Evolutionary conservation across 2,329 filamentous ascomycete genomes (phyloP).

Genomic region (Penicillium crustosum): DNA sequence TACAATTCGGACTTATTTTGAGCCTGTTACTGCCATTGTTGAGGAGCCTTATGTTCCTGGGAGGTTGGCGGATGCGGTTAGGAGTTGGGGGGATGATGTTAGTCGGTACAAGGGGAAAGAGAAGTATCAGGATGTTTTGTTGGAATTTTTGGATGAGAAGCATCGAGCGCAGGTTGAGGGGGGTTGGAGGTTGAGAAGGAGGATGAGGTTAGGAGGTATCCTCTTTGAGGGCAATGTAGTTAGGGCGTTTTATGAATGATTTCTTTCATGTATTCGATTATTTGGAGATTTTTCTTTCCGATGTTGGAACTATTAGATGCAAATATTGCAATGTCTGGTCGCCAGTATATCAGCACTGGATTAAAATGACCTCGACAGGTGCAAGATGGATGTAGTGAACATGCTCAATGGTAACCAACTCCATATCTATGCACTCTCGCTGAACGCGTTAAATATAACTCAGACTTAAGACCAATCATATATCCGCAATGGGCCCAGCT

Average conservation of each 20-base stretch:
- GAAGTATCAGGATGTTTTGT: conserved; percentile 68
- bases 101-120: conserved; percentile 75
- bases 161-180: conserved; percentile 70
- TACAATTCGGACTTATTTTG: conserved; percentile 78
- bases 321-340: neutral
- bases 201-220: conserved; percentile 62
- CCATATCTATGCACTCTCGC: neutral
- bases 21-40: conserved; percentile 66
- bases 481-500: conserved; percentile 11
- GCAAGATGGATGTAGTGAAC: neutral
- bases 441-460: neutral
- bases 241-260: neutral
- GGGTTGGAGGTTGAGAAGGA: conserved; percentile 65
- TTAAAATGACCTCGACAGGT: neutral
- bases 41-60: conserved; percentile 76
- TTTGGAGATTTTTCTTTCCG: neutral
- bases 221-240: conserved; percentile 44
- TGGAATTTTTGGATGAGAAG: conserved; percentile 73
- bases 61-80: conserved; percentile 70
- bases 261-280: neutral
- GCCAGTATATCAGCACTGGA: neutral
- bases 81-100: conserved; percentile 80
- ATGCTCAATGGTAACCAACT: conserved; percentile 2
- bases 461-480: conserved; percentile 2
- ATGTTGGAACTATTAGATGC: neutral